A percentile compares a stretch with the other conserved stretches of the same genome.
phyloP scores from a whole-genome alignment of 2,329 filamentous ascomycete species.

The Trichophyton simii region DNA sequence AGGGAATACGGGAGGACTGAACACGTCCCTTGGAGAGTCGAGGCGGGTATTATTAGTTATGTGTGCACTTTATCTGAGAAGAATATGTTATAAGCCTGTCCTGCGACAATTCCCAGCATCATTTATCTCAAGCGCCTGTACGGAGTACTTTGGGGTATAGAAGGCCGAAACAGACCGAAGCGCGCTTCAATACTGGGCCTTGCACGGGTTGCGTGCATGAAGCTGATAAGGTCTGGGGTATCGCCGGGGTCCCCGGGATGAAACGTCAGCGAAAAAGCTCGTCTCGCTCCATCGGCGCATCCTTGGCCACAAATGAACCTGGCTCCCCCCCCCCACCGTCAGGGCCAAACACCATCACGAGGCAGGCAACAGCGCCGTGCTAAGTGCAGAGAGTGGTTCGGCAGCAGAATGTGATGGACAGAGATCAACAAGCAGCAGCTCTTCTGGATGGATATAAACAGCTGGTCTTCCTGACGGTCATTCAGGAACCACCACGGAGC shows the following conservation, averaged over 20 bases:
- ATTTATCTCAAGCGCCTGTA: not conserved
- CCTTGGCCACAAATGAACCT: not conserved
- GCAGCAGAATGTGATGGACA: not conserved
- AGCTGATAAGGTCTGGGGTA: not conserved
- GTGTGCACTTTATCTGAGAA: not conserved
- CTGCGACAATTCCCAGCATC: not conserved
- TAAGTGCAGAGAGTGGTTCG: not conserved
- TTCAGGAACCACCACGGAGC: not conserved
- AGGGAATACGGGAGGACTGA: not conserved
- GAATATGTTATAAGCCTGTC: not conserved
- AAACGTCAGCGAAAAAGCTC: not conserved
- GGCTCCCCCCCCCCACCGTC: not conserved
- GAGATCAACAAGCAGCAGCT: not conserved
- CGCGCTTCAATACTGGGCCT: too few species aligned
- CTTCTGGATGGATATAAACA: not conserved
- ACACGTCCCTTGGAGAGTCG: not conserved
- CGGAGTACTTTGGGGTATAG: not conserved
- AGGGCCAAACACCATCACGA: not conserved
- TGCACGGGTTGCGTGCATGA: not conserved
- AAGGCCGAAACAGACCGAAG: not conserved
- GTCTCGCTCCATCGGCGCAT: not conserved
- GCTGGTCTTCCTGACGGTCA: not conserved
- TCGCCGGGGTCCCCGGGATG: not conserved
- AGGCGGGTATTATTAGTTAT: not conserved
- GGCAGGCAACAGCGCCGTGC: not conserved